A percentile compares a stretch with the other conserved stretches of the same genome.
These are phyloP conservation scores for Hydnum rufescens DNA, from an alignment of 768 basidiomycete genomes.

Conservation along the genomic window DNA sequence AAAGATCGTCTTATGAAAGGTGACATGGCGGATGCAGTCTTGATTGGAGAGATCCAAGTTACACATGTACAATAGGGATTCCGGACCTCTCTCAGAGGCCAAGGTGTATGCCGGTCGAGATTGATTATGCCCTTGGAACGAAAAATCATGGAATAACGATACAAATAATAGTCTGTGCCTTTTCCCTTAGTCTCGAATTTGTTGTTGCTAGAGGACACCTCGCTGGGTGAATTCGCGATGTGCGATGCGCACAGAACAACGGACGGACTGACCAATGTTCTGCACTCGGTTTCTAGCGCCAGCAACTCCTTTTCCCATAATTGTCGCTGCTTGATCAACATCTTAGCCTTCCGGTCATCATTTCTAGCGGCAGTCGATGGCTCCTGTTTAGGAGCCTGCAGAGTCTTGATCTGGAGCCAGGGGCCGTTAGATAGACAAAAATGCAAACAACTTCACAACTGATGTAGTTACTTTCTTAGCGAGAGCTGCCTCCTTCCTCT, in stretches of 20 bases:
- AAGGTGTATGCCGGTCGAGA: no score
- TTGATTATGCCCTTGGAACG: no score
- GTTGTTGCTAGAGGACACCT: background rate
- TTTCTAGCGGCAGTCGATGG: constrained; percentile 7
- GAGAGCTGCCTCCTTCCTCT: constrained; percentile 1
- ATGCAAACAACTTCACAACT: constrained; percentile 5
- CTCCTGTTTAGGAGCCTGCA: constrained; percentile 4
- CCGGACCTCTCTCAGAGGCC: no score
- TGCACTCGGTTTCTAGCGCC: background rate
- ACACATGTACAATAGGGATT: background rate
- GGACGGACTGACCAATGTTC: background rate
- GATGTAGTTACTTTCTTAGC: background rate
- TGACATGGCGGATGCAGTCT: constrained; percentile 34
- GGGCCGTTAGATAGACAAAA: no score
- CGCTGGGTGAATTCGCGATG: background rate
- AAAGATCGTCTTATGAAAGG: constrained; percentile 30
- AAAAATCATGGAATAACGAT: no score
- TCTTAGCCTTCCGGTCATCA: constrained; percentile 8
- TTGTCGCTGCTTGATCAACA: constrained; percentile 8
- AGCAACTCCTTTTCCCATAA: constrained; percentile 4
- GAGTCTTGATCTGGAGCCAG: background rate
- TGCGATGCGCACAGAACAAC: background rate
- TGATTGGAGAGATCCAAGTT: constrained; percentile 39
- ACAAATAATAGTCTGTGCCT: background rate
- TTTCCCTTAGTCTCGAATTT: background rate